Evolutionary conservation across 2,329 filamentous ascomycete species (phyloP), one percentile per base, ranked within the genome.

Genomic region (Diaporthe velutina): DNA sequence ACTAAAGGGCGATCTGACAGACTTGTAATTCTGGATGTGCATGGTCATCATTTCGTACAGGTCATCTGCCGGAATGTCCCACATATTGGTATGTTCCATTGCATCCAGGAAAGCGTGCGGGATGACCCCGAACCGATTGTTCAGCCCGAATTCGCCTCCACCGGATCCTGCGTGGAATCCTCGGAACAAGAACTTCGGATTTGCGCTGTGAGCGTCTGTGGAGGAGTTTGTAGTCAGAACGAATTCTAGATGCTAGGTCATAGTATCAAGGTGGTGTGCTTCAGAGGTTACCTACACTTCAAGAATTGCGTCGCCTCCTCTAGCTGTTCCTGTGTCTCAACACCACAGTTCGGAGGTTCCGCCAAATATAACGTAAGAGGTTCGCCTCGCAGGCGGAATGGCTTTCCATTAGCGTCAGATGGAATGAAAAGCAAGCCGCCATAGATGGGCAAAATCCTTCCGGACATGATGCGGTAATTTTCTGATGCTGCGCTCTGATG

Each of bases 261-360:
- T 50, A 1, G 6, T n/a, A 3, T 50, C 9, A 6, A 22, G 9
- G 6, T 1, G 2, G 2, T n/a, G 6, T n/a, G 9, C 9, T n/a
- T n/a, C 9, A 1, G 3, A 12, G 22, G n/a, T n/a, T 50, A 50
- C 45, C 12, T 9, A 50, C 45, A 3, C 45, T n/a, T 4, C 45
- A 50, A 50, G 45, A 50, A 35, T 35, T 2, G 6, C 17, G 10
- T 35, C 17, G 25, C 12, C 15, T 19, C 15, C 4, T n/a, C 45
- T 22, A 50, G 22, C 9, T 50, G 2, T 4, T 50, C 45, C 9
- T 50, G 8, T 10, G 45, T 22, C 22, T 4, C 2, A 48, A 9
- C 42, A 22, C 42, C 19, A 9, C n/a, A n/a, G n/a, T n/a, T n/a
- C n/a, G n/a, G n/a, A n/a, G n/a, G n/a, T n/a, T n/a, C n/a, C n/a